phyloP scores from a whole-genome alignment of 441 rosid genomes.

The Populus hybrid region DNA sequence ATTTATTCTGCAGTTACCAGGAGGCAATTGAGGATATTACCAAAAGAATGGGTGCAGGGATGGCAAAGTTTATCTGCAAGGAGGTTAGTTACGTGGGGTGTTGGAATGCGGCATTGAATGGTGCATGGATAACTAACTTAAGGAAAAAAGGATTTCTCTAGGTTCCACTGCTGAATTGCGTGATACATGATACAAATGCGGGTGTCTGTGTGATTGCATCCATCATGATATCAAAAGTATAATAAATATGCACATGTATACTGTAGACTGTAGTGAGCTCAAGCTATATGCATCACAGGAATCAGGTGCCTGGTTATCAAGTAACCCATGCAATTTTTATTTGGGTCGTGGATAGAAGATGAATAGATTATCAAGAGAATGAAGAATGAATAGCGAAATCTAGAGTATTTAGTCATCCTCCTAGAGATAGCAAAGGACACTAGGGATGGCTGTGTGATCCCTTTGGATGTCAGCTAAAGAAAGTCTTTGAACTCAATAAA shows the following conservation, averaged over 20 bases:
- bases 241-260: background rate
- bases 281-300: background rate
- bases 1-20: conserved; percentile 33
- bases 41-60: conserved; percentile 93
- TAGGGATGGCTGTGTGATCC: background rate
- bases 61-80: conserved; percentile 94
- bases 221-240: background rate
- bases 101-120: background rate
- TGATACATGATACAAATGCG: background rate
- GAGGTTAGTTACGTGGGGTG: conserved; percentile 12
- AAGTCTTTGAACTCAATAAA: background rate
- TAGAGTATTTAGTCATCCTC: background rate
- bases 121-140: background rate
- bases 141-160: background rate
- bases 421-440: background rate
- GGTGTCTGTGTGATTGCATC: background rate
- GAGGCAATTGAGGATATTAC: conserved; percentile 84
- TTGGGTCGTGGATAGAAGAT: background rate
- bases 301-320: background rate
- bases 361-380: background rate
- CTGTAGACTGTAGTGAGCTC: background rate
- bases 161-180: background rate
- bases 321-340: background rate
- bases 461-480: background rate
- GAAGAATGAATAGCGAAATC: background rate